Evolutionary conservation across 768 basidiomycete species (phyloP), one percentile per base, ranked within the genome.

Genomic region (Kockovaella imperatae): DNA sequence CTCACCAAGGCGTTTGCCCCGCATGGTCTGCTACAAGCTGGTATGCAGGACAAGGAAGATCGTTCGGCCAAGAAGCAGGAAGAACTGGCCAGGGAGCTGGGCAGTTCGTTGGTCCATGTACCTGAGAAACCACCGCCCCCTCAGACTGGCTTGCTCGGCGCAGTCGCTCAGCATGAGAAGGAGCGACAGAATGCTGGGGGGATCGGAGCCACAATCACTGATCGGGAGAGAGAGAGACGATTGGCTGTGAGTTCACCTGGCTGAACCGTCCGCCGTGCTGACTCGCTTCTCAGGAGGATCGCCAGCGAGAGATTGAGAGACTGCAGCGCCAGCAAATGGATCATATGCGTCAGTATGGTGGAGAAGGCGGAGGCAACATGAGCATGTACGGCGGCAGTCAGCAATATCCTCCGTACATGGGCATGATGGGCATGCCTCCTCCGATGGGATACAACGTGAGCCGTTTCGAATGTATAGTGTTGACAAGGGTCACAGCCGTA

Each of bases 1-100:
- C 83, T 89, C 77, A 91, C 87, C 8, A 93, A 91, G 66, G 90
- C 90, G 1, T 95, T 96, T 65, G 84, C 87, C 0, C 89, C 91
- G 3, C 89, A 93, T 52, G 95, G 95, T 6, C 74, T 99, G 14
- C 80, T 99, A 32, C 90, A 89, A 49, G 88, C 89, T 45, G 95
- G 95, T 30, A 76, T 97, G 56, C 87, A 93, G 64, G 91, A 96
- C 68, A 88, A 88, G 69, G 83, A 91, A 68, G 90, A 95, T 65
- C 81, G 93, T 29, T 95, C 90, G 25, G 95, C 95, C 2, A 91
- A 91, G 71, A 79, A 84, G 44, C 89, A 96, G 62, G 93, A 99
- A 69, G 87, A 95, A 69, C 73, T 87, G 10, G 95, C 95, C 8
- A 78, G 91, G 29, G 91, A 95, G 73, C 82, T 78, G 5, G 95